Base-by-base conservation (phyloP, 2,329 filamentous ascomycete genomes). In the Aspergillus pseudotamarii region DNA sequence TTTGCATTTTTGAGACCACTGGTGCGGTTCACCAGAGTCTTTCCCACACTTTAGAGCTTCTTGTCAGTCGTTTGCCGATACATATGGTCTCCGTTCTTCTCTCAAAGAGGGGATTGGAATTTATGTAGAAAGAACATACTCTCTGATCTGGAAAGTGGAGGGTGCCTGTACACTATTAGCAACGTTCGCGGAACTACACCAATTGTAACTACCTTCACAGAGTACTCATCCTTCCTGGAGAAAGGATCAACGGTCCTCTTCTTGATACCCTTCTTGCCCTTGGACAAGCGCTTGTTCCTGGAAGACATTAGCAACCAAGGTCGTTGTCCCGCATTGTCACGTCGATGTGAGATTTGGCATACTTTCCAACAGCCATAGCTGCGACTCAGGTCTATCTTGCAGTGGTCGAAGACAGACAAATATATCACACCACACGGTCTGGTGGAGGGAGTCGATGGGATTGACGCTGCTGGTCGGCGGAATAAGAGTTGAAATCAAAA, bases 211-310 rank as follows among this genome's bases (percentile, higher is more conserved):
- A 92, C 91, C 90, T 98, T 98, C 85, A 99, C 90, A 79, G 91
- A 92, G 87, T 94, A 99, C 92, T 96, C 98, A 83, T 98, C 95
- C 89, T 99, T 99, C 82, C 94, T 92, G 79, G 94, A 89, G 88
- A 98, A 98, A 79, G 95, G 94, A 84, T 99, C 95, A 77, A 91
- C 86, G 79, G 94, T 94, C 87, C 94, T 94, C 94, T 99, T 98
- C 93, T 98, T 98, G 82, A 98, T 88, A 84, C 95, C 94, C 90
- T 99, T 99, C 93, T 98, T 99, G 87, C 95, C 95, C 90, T 99
- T 99, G 74, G 95, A 98, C 87, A 99, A 90, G 89, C 95, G 93
- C 93, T 99, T 99, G 91, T 99, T 99, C 92, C 91, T 93, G 75
- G 32, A 62, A 63, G 55, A 14, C 21, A 63, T 71, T 58, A 71